Base-by-base conservation (phyloP, 2,329 filamentous ascomycete genomes). In the Tolypocladium amazonense region DNA sequence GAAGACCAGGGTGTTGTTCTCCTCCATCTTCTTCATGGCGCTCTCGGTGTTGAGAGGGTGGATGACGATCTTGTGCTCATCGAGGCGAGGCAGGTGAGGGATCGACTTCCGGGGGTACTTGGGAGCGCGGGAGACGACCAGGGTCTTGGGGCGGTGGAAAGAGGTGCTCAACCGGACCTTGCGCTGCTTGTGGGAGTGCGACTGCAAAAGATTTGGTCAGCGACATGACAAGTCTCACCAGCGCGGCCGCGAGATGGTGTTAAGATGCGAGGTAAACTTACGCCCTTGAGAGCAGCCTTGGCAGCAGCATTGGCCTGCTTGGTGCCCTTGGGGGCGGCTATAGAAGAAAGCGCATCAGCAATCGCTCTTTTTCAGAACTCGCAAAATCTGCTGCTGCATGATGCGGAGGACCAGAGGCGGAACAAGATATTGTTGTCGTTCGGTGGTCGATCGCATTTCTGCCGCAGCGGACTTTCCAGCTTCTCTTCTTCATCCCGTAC, bases 21-120 rank as follows among this genome's bases (percentile, higher is more conserved):
- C 94, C 86, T 99, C 94, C 72, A 99, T 97, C 89, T 97, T 97
- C 91, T 99, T 99, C 93, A 99, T 97, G 74, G 95, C 94, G 75
- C 89, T 94, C 89, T 99, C 94, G 63, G 94, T 99, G 88, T 99
- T 99, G 76, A 99, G 86, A 69, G 94, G 94, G 87, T 97, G 91
- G 75, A 97, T 84, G 78, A 99, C 89, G 77, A 97, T 85, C 88
- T 96, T 97, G 86, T 92, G 90, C 82, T 93, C 90, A 81, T 99
- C 94, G 73, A 99, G 90, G 72, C 92, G 89, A 71, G 92, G 88
- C 76, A 86, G 85, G 78, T 93, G 88, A 72, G 90, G 88, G 76
- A 99, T 86, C 69, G 91, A 92, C 85, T 94, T 96, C 83, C 93
- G 92, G 69, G 90, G 92, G 86, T 96, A 97, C 83, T 96, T 96